phyloP scores from a whole-genome alignment of 495 filamentous ascomycete genomes.

The Hapsidospora chrysogenum region DNA sequence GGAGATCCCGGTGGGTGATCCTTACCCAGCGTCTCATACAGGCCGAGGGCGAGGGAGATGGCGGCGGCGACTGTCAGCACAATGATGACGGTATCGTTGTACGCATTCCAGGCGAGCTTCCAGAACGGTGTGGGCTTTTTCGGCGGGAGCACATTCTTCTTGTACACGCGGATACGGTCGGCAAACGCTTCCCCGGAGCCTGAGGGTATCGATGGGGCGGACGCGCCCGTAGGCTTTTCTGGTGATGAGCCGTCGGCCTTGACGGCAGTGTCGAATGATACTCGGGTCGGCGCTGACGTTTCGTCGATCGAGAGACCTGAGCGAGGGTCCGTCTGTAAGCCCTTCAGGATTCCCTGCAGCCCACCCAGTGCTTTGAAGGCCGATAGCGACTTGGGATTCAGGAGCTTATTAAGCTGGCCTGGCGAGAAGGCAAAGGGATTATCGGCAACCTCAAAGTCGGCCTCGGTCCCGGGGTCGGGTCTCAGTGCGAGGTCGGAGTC shows the following conservation, averaged over 20 bases:
- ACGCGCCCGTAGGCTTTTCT: background rate
- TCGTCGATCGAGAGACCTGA: constrained; percentile 50
- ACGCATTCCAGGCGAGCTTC: constrained; percentile 64
- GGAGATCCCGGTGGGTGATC: constrained; percentile 20
- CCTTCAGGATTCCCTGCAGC: constrained; percentile 46
- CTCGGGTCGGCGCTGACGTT: constrained; percentile 6
- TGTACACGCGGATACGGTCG: constrained; percentile 55
- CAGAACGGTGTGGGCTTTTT: constrained; percentile 53
- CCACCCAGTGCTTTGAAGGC: constrained; percentile 57
- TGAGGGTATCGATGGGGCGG: background rate
- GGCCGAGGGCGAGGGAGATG: constrained; percentile 68
- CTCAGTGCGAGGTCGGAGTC: constrained; percentile 6
- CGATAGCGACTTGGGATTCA: constrained; percentile 60
- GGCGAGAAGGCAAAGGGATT: constrained; percentile 69
- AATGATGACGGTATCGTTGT: constrained; percentile 71
- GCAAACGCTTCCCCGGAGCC: constrained; percentile 3
- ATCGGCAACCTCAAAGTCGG: constrained; percentile 51
- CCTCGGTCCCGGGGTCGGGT: constrained; percentile 49
- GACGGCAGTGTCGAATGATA: background rate
- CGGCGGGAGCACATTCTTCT: constrained; percentile 52
- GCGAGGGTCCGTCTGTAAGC: constrained; percentile 49
- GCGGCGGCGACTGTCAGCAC: constrained; percentile 62
- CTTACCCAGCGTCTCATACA: constrained; percentile 37
- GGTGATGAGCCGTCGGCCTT: background rate
- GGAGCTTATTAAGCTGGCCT: constrained; percentile 56